phyloP scores from a whole-genome alignment of 164 flowering plant species.

The Macadamia integrifolia region DNA sequence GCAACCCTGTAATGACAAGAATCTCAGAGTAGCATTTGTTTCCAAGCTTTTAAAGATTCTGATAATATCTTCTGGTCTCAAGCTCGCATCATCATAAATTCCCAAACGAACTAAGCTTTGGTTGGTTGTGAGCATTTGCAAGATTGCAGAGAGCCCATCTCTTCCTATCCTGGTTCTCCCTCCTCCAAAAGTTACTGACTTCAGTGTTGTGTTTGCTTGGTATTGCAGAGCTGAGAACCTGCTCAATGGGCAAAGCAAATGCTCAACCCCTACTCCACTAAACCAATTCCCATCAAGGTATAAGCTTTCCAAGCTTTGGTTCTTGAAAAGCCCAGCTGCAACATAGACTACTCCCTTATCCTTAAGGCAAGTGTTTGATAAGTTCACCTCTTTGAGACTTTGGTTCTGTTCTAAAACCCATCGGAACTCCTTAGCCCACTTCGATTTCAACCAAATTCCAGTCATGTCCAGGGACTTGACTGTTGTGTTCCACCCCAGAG shows the following conservation, averaged over 20 bases:
- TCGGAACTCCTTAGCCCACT: constrained; percentile 87
- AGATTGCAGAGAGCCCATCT: constrained; percentile 61
- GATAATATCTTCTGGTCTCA: constrained; percentile 58
- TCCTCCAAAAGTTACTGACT: constrained; percentile 71
- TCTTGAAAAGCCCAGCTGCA: constrained; percentile 88
- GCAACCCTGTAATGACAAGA: constrained; percentile 76
- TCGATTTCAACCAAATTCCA: constrained; percentile 66
- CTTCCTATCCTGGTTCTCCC: constrained; percentile 62
- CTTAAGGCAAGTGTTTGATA: constrained; percentile 71
- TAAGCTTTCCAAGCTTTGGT: constrained; percentile 51
- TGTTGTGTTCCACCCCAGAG: constrained; percentile 73
- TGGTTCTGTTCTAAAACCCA: constrained; percentile 76
- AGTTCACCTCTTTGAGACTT: constrained; percentile 56
- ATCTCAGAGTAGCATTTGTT: constrained; percentile 61
- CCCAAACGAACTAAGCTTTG: constrained; percentile 56
- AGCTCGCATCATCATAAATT: constrained; percentile 60
- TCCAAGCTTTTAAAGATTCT: constrained; percentile 68
- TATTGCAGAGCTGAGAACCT: constrained; percentile 67
- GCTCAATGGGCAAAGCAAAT: constrained; percentile 83
- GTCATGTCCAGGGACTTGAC: constrained; percentile 78
- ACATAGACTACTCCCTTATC: constrained; percentile 81
- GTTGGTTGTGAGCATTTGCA: constrained; percentile 65
- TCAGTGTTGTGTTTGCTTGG: constrained; percentile 78
- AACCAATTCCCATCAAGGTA: constrained; percentile 73
- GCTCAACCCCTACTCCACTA: constrained; percentile 72